Evolutionary conservation across 208 protist genomes (phyloP).

Genomic region (Sergeia podlipaevii): DNA sequence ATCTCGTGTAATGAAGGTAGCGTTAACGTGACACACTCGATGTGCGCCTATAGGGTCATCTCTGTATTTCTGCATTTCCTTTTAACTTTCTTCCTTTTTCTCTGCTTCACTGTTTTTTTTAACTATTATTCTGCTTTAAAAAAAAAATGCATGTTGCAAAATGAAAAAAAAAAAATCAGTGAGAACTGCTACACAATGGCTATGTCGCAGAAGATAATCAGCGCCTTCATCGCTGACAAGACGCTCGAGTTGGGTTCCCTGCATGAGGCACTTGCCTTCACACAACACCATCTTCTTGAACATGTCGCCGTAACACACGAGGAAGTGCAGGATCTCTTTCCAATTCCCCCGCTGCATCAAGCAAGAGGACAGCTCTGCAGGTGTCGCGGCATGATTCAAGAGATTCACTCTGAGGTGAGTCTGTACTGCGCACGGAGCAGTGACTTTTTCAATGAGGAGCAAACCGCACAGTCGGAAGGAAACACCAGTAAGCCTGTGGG

Average conservation of each 20-base stretch:
- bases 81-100: slow-evolving; percentile 9
- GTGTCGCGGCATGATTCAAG: slow-evolving; percentile 84
- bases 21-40: not conserved
- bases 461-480: no score
- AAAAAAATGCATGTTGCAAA: not conserved
- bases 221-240: slow-evolving; percentile 31
- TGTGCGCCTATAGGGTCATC: not conserved
- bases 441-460: slow-evolving; percentile 30
- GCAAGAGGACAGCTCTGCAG: slow-evolving; percentile 29
- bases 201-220: slow-evolving; percentile 21
- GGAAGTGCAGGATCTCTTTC: slow-evolving; percentile 35
- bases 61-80: slow-evolving; percentile 2
- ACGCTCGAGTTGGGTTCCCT: slow-evolving; percentile 20
- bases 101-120: not conserved
- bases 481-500: not conserved
- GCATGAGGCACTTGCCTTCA: slow-evolving; percentile 18
- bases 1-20: no score
- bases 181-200: not conserved
- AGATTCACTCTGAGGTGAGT: slow-evolving; percentile 50
- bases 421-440: slow-evolving; percentile 35
- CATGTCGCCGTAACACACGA: not conserved
- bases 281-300: slow-evolving; percentile 14
- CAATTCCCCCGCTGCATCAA: slow-evolving; percentile 9
- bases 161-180: no score
- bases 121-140: not conserved